Evolutionary conservation across 305 asterid genomes (phyloP).

Genomic region (Andrographis paniculata): DNA sequence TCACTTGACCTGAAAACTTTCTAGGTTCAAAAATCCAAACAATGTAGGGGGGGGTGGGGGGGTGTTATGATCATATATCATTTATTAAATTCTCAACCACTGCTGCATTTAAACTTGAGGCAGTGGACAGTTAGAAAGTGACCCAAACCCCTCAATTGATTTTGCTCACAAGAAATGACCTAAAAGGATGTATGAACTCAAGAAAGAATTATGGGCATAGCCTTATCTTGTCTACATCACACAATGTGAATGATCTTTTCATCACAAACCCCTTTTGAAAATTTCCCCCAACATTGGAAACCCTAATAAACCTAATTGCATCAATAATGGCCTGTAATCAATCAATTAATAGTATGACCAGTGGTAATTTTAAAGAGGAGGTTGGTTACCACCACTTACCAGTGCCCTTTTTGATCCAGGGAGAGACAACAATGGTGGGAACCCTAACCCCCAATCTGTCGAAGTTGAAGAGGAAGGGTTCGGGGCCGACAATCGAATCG

Average conservation of each 20-base stretch:
- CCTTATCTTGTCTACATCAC: too few relatives aligned
- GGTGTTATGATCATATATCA: too few relatives aligned
- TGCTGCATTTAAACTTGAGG: too few relatives aligned
- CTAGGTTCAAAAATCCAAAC: too few relatives aligned
- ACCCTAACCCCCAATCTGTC: slow-evolving; percentile 83
- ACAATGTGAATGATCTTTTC: too few relatives aligned
- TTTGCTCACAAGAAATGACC: background rate
- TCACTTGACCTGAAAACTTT: background rate
- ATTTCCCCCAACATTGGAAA: too few relatives aligned
- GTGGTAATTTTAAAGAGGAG: background rate
- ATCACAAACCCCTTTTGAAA: too few relatives aligned
- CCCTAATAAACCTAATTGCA: background rate
- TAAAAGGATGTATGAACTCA: background rate
- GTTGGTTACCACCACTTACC: too few relatives aligned
- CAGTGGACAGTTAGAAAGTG: too few relatives aligned
- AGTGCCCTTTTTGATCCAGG: slow-evolving; percentile 67
- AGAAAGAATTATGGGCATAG: background rate
- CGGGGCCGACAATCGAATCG: slow-evolving; percentile 65
- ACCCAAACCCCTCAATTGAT: background rate
- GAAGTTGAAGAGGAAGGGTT: slow-evolving; percentile 56
- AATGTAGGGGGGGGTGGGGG: too few relatives aligned
- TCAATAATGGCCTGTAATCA: background rate
- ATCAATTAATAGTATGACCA: background rate
- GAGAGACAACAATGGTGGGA: slow-evolving; percentile 62
- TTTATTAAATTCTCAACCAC: slow-evolving; percentile 21